Percentiles rank a stretch among this genome's conserved stretches.
phyloP scores from a whole-genome alignment of 108 stramenopile species.

The Skeletonema grethae region DNA sequence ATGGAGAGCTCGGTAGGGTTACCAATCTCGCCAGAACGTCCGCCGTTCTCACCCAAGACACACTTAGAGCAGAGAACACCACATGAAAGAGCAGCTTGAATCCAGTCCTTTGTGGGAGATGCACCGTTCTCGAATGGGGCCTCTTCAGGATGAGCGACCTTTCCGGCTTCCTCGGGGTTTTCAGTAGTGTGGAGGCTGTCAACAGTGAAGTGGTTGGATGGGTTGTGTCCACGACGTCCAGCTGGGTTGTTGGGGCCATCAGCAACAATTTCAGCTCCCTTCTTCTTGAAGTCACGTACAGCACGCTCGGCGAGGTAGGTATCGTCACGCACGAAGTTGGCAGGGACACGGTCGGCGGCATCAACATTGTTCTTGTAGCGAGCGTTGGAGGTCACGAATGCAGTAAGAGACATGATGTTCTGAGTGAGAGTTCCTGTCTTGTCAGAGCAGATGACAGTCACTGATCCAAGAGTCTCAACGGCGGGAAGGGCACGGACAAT shows the following conservation, averaged over 20 bases:
- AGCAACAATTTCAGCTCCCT: slow-evolving; percentile 30
- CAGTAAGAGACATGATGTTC: slow-evolving; percentile 90
- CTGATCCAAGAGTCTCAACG: slow-evolving; percentile 97
- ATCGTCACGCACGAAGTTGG: slow-evolving; percentile 71
- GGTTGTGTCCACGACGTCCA: slow-evolving; percentile 40
- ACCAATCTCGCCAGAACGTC: slow-evolving; percentile 81
- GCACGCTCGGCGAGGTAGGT: slow-evolving; percentile 61
- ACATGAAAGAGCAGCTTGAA: slow-evolving; percentile 65
- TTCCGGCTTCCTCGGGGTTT: slow-evolving; percentile 13
- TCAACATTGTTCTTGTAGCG: slow-evolving; percentile 69
- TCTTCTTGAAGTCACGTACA: slow-evolving; percentile 35
- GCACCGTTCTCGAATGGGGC: slow-evolving; percentile 64
- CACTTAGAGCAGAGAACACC: slow-evolving; percentile 83
- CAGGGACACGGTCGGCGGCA: slow-evolving; percentile 41
- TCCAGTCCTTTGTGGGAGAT: slow-evolving; percentile 53
- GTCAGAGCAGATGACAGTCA: slow-evolving; percentile 95
- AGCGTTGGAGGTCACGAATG: slow-evolving; percentile 76
- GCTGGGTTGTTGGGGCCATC: slow-evolving; percentile 39
- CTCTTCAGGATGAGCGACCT: slow-evolving; percentile 21
- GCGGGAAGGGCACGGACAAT: slow-evolving; percentile 91
- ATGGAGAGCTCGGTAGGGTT: slow-evolving; percentile 89
- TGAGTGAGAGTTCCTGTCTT: slow-evolving; percentile 99
- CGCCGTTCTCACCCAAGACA: slow-evolving; percentile 72
- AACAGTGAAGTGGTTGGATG: slow-evolving; percentile 35
- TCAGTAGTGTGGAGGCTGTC: slow-evolving; percentile 25